These are phyloP conservation scores for Fusarium temperatum DNA, from an alignment of 2,329 filamentous ascomycete genomes.

Conservation along the genomic window DNA sequence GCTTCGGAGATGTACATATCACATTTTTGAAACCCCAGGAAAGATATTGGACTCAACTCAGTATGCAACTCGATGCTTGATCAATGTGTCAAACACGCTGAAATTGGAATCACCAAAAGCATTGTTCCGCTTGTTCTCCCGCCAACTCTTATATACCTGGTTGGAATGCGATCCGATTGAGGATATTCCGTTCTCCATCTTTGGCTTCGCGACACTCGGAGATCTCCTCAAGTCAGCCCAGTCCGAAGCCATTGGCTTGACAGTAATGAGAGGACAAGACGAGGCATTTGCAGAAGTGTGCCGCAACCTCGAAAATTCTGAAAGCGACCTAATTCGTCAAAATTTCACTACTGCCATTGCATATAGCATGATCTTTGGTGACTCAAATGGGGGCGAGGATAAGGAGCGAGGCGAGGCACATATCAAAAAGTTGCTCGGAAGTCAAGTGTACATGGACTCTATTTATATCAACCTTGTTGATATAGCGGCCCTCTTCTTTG, in stretches of 20 bases:
- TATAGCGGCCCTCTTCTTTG: slow-evolving; percentile 79
- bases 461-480: slow-evolving; percentile 77
- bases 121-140: slow-evolving; percentile 84
- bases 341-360: slow-evolving; percentile 83
- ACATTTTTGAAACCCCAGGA: slow-evolving; percentile 91
- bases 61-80: slow-evolving; percentile 79
- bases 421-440: slow-evolving; percentile 75
- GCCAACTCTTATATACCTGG: slow-evolving; percentile 93
- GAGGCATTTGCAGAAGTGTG: slow-evolving; percentile 70
- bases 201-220: slow-evolving; percentile 75
- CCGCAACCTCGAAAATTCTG: slow-evolving; percentile 61
- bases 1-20: slow-evolving; percentile 86
- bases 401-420: slow-evolving; percentile 68
- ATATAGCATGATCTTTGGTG: slow-evolving; percentile 77
- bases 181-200: slow-evolving; percentile 85
- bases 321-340: slow-evolving; percentile 66
- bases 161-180: slow-evolving; percentile 72
- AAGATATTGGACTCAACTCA: slow-evolving; percentile 70
- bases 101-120: slow-evolving; percentile 71
- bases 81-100: slow-evolving; percentile 71
- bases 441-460: slow-evolving; percentile 68
- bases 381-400: slow-evolving; percentile 44
- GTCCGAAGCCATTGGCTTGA: slow-evolving; percentile 80
- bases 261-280: slow-evolving; percentile 82
- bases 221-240: slow-evolving; percentile 77